Base-by-base conservation (phyloP, 192 early-diverging fungal species). In the Lobosporangium transversale region DNA sequence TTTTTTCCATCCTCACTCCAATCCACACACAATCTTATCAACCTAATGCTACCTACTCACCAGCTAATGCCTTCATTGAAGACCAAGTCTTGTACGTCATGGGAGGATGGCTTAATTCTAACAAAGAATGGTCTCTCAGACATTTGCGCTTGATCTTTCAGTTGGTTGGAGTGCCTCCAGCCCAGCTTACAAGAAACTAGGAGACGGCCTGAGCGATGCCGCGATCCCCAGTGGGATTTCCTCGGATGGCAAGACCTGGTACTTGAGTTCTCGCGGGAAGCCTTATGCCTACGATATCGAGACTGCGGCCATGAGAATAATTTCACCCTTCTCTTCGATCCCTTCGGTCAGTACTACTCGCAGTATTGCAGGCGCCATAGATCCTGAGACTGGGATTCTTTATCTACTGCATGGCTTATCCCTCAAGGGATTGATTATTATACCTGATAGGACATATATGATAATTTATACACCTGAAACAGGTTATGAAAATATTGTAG, bases 81-180 rank as follows among this genome's bases (percentile, higher is more conserved):
- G 51, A 36, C 18, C 35, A 29, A 1, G 24, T 2, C 12, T 15
- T 64, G 7, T 43, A 30, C 10, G 51, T 64, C 7, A 49, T 32
- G 20, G 62, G 62, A 8, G 62, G 51, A 3, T 30, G 31, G 1
- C 7, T 4, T 54, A 14, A n/a, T 29, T 1, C 29, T 33, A 26
- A 43, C 23, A n/a, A n/a, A n/a, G n/a, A n/a, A 12, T 23, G 18
- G 15, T 53, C 29, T 4, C 18, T 4, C 50, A 40, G 12, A 53
- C 51, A 0, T 54, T 64, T 27, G 36, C 62, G 14, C n/a, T 64
- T 29, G 37, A 64, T 2, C 62, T 64, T 37, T 40, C 49, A 0
- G 53, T 40, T 8, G 1, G 23, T 49, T 64, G 62, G 62, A 33
- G 42, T 4, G 33, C 62, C 20, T 53, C 36, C 7, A 23, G 15